Conservation (phyloP, 352 stramenopile genomes). For the Synura sp. region DNA sequence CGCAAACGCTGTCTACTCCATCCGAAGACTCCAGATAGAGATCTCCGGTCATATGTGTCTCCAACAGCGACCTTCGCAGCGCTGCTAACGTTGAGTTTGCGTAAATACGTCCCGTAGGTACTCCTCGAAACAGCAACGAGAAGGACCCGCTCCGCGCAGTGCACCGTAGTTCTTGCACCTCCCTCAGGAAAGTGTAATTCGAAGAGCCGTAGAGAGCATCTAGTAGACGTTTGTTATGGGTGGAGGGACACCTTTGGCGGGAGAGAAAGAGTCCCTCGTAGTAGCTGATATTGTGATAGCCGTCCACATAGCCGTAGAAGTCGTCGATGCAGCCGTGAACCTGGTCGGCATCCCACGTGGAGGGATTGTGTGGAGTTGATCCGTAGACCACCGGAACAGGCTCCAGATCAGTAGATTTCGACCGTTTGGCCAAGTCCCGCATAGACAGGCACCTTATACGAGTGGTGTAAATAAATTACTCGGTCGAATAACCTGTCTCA, state of each 20-base stretch:
- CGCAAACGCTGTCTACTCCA: background rate
- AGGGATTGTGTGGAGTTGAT: slow-evolving; percentile 60
- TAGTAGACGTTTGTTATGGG: slow-evolving; percentile 62
- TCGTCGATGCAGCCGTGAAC: slow-evolving; percentile 65
- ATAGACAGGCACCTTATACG: slow-evolving; percentile 36
- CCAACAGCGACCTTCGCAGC: slow-evolving; percentile 45
- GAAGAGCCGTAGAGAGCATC: slow-evolving; percentile 9
- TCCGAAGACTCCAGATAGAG: background rate
- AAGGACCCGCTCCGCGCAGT: background rate
- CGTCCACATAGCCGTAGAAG: slow-evolving; percentile 58
- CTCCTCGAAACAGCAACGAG: slow-evolving; percentile 3
- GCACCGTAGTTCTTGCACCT: slow-evolving; percentile 6
- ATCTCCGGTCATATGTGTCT: background rate
- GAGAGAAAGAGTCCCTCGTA: slow-evolving; percentile 56
- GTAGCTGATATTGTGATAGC: slow-evolving; percentile 53
- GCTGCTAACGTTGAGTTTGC: slow-evolving; percentile 51
- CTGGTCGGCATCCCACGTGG: slow-evolving; percentile 78
- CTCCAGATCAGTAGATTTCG: slow-evolving; percentile 55
- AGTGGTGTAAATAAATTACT: slow-evolving; percentile 43
- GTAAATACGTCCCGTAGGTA: background rate
- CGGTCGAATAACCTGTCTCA: no score
- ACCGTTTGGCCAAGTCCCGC: slow-evolving; percentile 5
- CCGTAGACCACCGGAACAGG: slow-evolving; percentile 69
- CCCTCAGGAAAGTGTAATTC: background rate
- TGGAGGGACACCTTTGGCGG: slow-evolving; percentile 64